Evolutionary conservation across 2,329 filamentous ascomycete species (phyloP).

Genomic region (Sporothrix globosa): DNA sequence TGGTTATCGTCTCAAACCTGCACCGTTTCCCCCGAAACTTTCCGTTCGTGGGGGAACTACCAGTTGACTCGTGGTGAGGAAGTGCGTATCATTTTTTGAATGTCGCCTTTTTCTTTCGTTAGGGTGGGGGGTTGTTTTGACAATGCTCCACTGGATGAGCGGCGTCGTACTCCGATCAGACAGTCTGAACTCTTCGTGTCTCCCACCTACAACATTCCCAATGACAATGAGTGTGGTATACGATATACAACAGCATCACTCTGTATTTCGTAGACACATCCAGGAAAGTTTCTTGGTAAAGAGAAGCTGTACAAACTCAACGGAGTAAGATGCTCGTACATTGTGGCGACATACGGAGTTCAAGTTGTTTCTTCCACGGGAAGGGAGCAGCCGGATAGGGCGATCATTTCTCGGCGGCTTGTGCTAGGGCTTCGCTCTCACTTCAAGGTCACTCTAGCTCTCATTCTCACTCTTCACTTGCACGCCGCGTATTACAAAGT

Average conservation of each 20-base stretch:
- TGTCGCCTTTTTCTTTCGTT: too few species aligned
- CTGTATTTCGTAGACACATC: background rate
- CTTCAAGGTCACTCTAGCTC: background rate
- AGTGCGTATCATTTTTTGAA: too few species aligned
- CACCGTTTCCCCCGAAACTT: conserved; percentile 26
- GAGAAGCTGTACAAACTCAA: background rate
- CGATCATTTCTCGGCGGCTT: conserved; percentile 14
- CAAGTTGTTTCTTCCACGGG: too few species aligned
- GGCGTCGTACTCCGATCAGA: too few species aligned
- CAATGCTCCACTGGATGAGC: too few species aligned
- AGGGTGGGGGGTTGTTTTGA: too few species aligned
- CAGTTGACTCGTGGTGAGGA: background rate
- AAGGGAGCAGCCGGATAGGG: conserved; percentile 11
- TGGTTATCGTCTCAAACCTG: background rate
- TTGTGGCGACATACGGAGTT: background rate
- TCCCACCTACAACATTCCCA: too few species aligned
- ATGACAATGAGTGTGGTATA: too few species aligned
- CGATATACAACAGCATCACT: too few species aligned
- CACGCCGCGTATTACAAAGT: background rate
- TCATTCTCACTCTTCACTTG: background rate
- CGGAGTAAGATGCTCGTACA: background rate
- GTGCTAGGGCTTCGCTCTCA: background rate
- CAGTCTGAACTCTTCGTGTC: background rate
- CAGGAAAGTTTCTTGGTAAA: background rate
- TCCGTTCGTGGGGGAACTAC: conserved; percentile 27